Percentiles rank a stretch among this genome's conserved stretches.
Evolutionary conservation across 495 filamentous ascomycete species (phyloP).

Genomic region (Xylaria castorea): DNA sequence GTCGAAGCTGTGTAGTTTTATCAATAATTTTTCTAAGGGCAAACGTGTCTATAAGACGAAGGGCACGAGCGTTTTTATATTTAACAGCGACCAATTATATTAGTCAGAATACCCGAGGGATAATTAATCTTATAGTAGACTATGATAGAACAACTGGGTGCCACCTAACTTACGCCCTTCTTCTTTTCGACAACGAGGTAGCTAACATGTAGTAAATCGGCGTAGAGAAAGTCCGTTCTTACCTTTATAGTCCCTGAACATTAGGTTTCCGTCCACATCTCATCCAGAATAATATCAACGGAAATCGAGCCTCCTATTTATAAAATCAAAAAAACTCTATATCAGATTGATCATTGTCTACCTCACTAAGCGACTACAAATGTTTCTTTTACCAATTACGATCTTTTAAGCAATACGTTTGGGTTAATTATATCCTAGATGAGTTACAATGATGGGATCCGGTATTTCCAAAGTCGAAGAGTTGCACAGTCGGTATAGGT

Average conservation of each 20-base stretch:
- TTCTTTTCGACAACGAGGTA: too few relatives aligned
- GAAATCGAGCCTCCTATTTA: too few relatives aligned
- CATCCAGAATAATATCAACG: too few relatives aligned
- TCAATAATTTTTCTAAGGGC: background rate
- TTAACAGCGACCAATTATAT: background rate
- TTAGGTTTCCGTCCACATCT: too few relatives aligned
- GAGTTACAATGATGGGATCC: background rate
- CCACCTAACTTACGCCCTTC: too few relatives aligned
- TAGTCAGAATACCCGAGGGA: background rate
- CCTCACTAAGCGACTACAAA: background rate
- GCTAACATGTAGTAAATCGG: too few relatives aligned
- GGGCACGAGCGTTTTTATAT: background rate
- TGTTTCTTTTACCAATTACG: background rate
- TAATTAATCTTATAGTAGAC: background rate
- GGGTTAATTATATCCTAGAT: background rate
- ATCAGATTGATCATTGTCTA: background rate
- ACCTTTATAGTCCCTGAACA: too few relatives aligned
- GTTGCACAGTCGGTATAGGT: background rate
- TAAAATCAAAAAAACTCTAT: background rate
- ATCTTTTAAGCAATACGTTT: background rate
- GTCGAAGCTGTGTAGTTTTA: background rate
- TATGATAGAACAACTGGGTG: background rate
- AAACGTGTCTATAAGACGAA: background rate
- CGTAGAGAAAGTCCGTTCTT: too few relatives aligned
- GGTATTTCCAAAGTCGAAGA: background rate